Conservation (phyloP, 1,284 basidiomycete genomes). For the Ustilago trichophora region DNA sequence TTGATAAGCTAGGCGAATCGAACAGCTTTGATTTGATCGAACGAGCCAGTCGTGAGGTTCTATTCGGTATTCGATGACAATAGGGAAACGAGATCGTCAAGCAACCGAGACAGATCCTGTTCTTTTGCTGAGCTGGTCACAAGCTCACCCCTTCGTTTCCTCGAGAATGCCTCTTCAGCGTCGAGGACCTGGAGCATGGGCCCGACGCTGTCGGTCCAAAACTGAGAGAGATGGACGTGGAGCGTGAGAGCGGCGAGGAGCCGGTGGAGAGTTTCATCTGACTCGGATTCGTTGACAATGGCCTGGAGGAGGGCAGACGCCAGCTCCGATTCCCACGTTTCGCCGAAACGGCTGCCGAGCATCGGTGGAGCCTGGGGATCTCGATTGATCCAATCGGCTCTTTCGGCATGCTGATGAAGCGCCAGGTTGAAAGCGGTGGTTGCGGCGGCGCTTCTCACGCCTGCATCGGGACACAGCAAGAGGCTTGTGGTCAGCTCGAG, state of each 20-base stretch:
- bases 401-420: slow-evolving; percentile 43
- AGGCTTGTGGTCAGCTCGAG: slow-evolving; percentile 73
- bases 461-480: slow-evolving; percentile 75
- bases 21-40: too few relatives aligned
- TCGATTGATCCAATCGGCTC: slow-evolving; percentile 33
- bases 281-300: slow-evolving; percentile 75
- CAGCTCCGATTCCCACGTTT: slow-evolving; percentile 80
- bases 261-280: slow-evolving; percentile 76
- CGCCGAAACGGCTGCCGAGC: slow-evolving; percentile 72
- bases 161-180: slow-evolving; percentile 11
- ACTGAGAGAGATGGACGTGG: slow-evolving; percentile 74
- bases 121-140: slow-evolving; percentile 27
- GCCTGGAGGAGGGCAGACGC: slow-evolving; percentile 80
- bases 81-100: slow-evolving; percentile 24
- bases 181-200: slow-evolving; percentile 78
- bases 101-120: slow-evolving; percentile 12
- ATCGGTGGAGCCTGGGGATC: slow-evolving; percentile 69
- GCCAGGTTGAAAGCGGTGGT: slow-evolving; percentile 81
- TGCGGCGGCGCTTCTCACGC: slow-evolving; percentile 80
- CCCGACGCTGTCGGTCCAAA: slow-evolving; percentile 72
- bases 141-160: slow-evolving; percentile 3
- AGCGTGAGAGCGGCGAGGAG: slow-evolving; percentile 79
- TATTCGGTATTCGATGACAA: slow-evolving; percentile 11
- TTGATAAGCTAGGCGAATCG: too few relatives aligned
- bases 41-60: too few relatives aligned